Base-by-base conservation (phyloP, 208 protist genomes). In the Leishmania turanica region DNA sequence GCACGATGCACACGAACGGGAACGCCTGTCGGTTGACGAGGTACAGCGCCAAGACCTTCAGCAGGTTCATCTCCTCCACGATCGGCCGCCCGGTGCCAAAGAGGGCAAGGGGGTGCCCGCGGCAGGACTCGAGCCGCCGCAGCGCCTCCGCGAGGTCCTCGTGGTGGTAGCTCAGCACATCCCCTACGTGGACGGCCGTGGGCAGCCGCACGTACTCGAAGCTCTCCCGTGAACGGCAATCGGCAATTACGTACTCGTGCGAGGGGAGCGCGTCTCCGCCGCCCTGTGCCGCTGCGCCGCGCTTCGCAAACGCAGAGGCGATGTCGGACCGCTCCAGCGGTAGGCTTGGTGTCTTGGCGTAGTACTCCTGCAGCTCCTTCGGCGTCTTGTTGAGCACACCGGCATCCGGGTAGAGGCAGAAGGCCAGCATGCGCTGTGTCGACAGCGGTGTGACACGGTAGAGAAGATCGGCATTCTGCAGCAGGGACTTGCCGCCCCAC, bases 151-250 rank as follows among this genome's bases (percentile, higher is more conserved):
- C 69, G 58, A 88, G 64, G 45, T 77, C 19, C 70, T 82, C 81
- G 6, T 75, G 88, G 80, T 85, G 80, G 82, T 85, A 91, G 62
- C 88, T 70, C 83, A 89, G 75, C 79, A 91, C 81, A 88, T 88
- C 75, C 78, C 94, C 74, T 17, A 96, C 89, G 54, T 93, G 89
- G 27, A 98, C 71, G 0, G 93, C 92, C 2, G 88, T 94, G 69
- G 95, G 91, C 42, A 98, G 88, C n/a, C 89, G 84, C 21, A 93
- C 92, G 79, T 92, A 97, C 40, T 96, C 83, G 80, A 90, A 98
- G 85, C 92, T 97, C 37, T 89, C 87, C 19, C 80, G 53, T 0
- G 94, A 90, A 56, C 96, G 90, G 85, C 94, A 98, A 84, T 98
- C 95, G n/a, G 96, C 80, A 7, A 98, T 84, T 74, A 97, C 84